Conservation (phyloP, 208 protist species). For the Crithidia sp. region DNA sequence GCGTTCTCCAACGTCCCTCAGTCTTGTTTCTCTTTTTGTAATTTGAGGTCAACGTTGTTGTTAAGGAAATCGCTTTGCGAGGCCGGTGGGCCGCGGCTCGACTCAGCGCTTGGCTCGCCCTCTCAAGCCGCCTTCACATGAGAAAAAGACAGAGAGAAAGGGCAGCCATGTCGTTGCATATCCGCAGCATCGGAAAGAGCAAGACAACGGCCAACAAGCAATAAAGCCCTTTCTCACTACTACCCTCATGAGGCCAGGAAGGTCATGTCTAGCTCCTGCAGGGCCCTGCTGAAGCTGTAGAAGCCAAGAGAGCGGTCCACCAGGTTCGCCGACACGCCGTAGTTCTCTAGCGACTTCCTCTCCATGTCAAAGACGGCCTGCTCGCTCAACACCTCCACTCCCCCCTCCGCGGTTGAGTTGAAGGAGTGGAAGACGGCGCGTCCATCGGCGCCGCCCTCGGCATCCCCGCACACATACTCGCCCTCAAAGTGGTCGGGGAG, state of each 20-base stretch:
- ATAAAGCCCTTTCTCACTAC: too few relatives aligned
- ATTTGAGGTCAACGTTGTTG: not conserved
- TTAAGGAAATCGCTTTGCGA: not conserved
- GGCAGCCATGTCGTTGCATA: too few relatives aligned
- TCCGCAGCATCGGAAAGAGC: too few relatives aligned
- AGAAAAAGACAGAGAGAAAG: not conserved
- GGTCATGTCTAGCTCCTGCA: constrained; percentile 35
- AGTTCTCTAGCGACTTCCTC: constrained; percentile 71
- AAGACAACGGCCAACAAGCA: too few relatives aligned
- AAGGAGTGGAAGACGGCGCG: constrained; percentile 29
- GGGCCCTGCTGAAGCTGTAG: constrained; percentile 43
- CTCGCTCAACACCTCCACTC: constrained; percentile 26
- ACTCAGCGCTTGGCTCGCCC: too few relatives aligned
- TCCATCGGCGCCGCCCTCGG: constrained; percentile 2
- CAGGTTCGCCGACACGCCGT: constrained; percentile 50
- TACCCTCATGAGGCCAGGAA: not conserved
- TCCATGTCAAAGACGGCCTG: constrained; percentile 44
- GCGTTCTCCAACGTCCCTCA: too few relatives aligned
- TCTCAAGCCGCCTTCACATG: not conserved
- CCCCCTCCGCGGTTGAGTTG: constrained; percentile 4
- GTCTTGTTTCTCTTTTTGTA: too few relatives aligned
- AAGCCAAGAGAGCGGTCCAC: constrained; percentile 41
- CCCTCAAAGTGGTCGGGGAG: constrained; percentile 41
- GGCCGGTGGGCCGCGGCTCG: not conserved
- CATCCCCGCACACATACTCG: constrained; percentile 16